These are phyloP conservation scores for Fragaria ananassa DNA, from an alignment of 306 rosid genomes.

Conservation along the genomic window DNA sequence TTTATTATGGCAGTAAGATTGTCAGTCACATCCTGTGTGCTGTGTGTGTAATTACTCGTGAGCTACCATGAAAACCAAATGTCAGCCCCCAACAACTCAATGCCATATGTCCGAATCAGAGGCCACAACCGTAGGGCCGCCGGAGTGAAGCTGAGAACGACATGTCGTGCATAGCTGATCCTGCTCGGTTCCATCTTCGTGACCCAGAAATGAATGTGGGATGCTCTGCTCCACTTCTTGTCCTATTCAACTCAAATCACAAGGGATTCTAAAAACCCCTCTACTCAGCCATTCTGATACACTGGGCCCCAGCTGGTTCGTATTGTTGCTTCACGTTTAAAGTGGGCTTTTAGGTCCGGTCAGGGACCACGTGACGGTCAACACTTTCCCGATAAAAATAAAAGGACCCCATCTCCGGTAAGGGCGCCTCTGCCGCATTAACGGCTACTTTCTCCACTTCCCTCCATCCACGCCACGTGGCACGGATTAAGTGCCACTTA, in stretches of 20 bases:
- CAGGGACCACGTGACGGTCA: constrained; percentile 34
- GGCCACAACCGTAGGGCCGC: not conserved
- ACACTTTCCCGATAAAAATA: constrained; percentile 4
- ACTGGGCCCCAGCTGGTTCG: not conserved
- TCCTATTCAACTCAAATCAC: not conserved
- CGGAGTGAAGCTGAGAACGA: constrained; percentile 9
- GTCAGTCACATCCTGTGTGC: not conserved
- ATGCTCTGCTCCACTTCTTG: not conserved
- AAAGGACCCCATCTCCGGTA: constrained; percentile 7
- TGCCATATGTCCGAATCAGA: constrained; percentile 1
- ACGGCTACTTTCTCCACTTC: constrained; percentile 55
- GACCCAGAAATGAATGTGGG: constrained; percentile 24
- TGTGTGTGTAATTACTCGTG: not conserved
- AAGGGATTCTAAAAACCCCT: not conserved
- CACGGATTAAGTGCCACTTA: not conserved
- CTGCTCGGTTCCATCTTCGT: not conserved
- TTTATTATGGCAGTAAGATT: not conserved
- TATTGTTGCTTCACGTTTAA: constrained; percentile 13
- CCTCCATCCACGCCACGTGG: constrained; percentile 52
- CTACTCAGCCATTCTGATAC: constrained; percentile 3
- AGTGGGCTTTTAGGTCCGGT: not conserved
- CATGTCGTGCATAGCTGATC: constrained; percentile 6
- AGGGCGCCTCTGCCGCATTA: constrained; percentile 27
- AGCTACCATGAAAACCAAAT: not conserved
- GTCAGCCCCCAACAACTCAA: not conserved